Evolutionary conservation across 1,284 basidiomycete species (phyloP).

Genomic region (Neolentinus lepideus): DNA sequence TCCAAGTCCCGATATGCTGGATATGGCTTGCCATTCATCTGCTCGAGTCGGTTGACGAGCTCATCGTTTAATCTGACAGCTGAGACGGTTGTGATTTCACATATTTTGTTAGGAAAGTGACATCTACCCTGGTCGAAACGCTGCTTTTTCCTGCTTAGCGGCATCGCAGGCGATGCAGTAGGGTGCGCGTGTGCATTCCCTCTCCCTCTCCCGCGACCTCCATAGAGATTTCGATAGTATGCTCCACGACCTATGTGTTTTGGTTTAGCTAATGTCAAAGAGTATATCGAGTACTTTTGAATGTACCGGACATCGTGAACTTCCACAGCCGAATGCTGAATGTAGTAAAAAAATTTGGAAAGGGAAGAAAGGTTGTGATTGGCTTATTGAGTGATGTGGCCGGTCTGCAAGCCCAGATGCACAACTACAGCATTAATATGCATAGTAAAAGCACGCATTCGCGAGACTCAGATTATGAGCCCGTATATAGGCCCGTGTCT

Average conservation of each 20-base stretch:
- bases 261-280: no score
- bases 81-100: neutral
- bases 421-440: no score
- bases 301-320: no score
- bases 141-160: neutral
- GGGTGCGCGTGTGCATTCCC: neutral
- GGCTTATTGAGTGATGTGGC: no score
- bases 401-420: no score
- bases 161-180: neutral
- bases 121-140: neutral
- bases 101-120: neutral
- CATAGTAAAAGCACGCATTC: no score
- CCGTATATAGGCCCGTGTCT: no score
- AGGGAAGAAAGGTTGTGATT: no score
- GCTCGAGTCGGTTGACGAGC: slow-evolving; percentile 6
- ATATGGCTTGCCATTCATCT: slow-evolving; percentile 14
- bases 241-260: slow-evolving; percentile 11
- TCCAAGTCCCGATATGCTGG: slow-evolving; percentile 16
- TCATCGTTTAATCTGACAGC: slow-evolving; percentile 5
- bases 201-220: slow-evolving; percentile 9
- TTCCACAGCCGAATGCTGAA: no score
- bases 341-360: no score
- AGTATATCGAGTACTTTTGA: no score
- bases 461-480: no score
- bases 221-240: slow-evolving; percentile 16